Conservation (phyloP, 164 flowering plant species). For the Sextonia rubra region DNA sequence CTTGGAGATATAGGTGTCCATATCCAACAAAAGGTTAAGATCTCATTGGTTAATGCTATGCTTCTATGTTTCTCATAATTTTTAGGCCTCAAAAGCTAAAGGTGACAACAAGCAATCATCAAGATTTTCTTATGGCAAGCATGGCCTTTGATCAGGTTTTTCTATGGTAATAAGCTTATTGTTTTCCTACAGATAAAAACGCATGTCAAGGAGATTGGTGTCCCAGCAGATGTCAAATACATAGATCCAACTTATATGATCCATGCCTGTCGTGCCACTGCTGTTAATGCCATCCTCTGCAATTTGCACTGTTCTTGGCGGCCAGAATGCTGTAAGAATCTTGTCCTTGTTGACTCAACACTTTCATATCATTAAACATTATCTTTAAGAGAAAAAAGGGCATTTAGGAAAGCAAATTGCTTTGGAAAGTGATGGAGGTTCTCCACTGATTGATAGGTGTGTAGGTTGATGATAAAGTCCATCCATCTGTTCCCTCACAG, state of each 20-base stretch:
- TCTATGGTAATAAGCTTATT: neutral
- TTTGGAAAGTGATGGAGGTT: neutral
- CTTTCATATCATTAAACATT: neutral
- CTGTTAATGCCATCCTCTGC: constrained; percentile 53
- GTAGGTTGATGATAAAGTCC: no score
- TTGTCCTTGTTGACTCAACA: neutral
- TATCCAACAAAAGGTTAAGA: constrained; percentile 35
- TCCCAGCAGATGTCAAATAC: constrained; percentile 44
- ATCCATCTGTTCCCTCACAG: no score
- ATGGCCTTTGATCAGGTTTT: no score
- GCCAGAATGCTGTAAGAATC: constrained; percentile 44
- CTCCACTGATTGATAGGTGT: no score
- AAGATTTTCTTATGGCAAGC: neutral
- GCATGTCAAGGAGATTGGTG: constrained; percentile 34
- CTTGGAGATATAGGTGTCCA: constrained; percentile 42
- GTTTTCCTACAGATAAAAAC: constrained; percentile 31
- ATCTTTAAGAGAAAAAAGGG: neutral
- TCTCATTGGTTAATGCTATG: neutral
- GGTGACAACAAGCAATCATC: neutral
- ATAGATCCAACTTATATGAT: constrained; percentile 52
- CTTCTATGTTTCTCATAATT: neutral
- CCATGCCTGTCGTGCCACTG: constrained; percentile 46
- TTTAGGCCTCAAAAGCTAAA: no score
- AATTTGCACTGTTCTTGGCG: constrained; percentile 54
- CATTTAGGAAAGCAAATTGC: neutral